Evolutionary conservation across 805 yeast species (phyloP), one percentile per base, ranked within the genome.

Genomic region (Myxozyma lipomycoides): DNA sequence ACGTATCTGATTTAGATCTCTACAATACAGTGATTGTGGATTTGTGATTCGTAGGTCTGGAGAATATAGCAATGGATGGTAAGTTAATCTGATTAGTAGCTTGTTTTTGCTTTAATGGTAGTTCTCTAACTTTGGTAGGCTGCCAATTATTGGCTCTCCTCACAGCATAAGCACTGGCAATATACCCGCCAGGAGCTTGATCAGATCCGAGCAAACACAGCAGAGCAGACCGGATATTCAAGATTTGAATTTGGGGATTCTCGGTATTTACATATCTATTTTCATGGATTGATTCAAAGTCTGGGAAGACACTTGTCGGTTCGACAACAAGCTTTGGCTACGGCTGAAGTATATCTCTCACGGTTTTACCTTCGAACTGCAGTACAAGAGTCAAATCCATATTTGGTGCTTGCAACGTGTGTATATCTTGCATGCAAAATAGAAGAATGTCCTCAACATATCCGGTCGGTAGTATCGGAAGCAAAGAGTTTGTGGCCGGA

Each of bases 381-480:
- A 10, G 68, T 88, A 12, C 79, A 83, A 58, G 98, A 93, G 64
- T 77, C 89, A 49, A 93, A 93, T 64, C 71, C 86, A 1, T 91
- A 89, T 63, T 69, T 89, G 38, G 68, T 90, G 48, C 83, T 88
- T 9, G 81, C 98, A 0, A 82, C 98, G 0, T 82, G 93, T 59
- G 75, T 91, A 1, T 93, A 93, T 62, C 74, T 93, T 26, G 90
- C 97, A 0, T 85, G 96, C 70, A 91, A 93, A 65, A 84, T 89
- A 30, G 98, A 93, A 66, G 98, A 93, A 67, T 84, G 87, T 60
- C 98, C 98, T 1, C 95, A 86, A 63, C 97, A 93, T 64, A 88
- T 93, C 7, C 71, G 96, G 48, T 79, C 90, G 0, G 76, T 93
- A 7, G 78, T 87, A 21, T 75, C 82, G 18, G 98, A 91, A 64